Conservation (phyloP, 805 yeast genomes). For the Schizosaccharomyces japonicus region DNA sequence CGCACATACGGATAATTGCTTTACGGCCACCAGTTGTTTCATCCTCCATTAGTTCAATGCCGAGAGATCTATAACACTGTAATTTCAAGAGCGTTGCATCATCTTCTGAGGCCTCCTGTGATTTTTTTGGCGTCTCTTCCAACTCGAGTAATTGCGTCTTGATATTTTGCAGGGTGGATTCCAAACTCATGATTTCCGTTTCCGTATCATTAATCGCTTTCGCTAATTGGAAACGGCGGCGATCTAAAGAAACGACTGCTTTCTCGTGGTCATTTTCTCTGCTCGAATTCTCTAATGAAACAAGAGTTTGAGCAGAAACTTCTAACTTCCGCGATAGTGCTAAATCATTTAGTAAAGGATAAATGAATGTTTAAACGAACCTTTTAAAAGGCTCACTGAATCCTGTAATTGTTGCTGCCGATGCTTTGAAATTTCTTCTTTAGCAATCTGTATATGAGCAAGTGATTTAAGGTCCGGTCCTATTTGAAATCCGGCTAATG, state of each 20-base stretch:
- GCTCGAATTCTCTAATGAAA: slow-evolving; percentile 5
- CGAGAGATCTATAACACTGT: slow-evolving; percentile 10
- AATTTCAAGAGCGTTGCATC: slow-evolving; percentile 6
- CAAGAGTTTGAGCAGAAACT: background rate
- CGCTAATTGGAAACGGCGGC: slow-evolving; percentile 11
- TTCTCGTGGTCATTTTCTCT: slow-evolving; percentile 7
- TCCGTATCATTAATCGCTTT: slow-evolving; percentile 12
- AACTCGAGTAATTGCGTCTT: slow-evolving; percentile 8
- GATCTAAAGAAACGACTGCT: slow-evolving; percentile 8
- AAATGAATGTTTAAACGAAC: background rate
- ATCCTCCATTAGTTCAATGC: slow-evolving; percentile 9
- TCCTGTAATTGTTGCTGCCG: background rate
- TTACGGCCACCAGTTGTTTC: slow-evolving; percentile 8
- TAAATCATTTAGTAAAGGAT: background rate
- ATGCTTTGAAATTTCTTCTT: background rate
- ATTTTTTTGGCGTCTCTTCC: slow-evolving; percentile 7
- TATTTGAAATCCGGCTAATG: slow-evolving; percentile 1
- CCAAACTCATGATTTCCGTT: slow-evolving; percentile 8
- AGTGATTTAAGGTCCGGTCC: background rate
- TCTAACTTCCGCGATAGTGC: background rate
- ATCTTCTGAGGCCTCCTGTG: background rate
- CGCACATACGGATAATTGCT: slow-evolving; percentile 9
- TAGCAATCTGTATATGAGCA: background rate
- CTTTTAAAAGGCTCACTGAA: background rate
- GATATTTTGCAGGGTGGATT: slow-evolving; percentile 9